Base-by-base conservation (phyloP, 768 basidiomycete species). In the Sarcodon aspratus region DNA sequence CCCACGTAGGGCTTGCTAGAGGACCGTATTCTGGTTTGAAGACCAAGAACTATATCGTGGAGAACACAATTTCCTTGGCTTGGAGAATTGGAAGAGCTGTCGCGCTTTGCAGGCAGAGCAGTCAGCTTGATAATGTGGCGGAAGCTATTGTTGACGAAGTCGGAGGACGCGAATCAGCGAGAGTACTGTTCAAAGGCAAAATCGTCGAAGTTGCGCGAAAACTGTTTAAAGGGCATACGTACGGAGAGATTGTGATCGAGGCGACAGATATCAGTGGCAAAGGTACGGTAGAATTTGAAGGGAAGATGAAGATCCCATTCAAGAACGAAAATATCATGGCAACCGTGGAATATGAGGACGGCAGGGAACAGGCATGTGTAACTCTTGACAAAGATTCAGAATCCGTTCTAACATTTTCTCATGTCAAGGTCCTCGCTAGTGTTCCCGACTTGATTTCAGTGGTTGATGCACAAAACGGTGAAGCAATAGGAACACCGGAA, bases 401-500 rank as follows among this genome's bases (percentile, higher is more conserved):
- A 44, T 57, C 53, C 9, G 52, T 56, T 11, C 48, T 51, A 44
- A 48, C 45, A 9, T 51, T 44, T 48, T 46, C 11, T 18, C 54
- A 45, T 36, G 55, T 50, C 17, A 36, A 75, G 71, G 63, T 78
- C 36, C 62, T 75, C 1, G 75, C 72, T 33, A 69, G 71, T 34
- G 82, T 85, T 9, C 82, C 82, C 4, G 82, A 84, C 58, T 67
- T 85, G 21, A 80, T 84, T 48, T 67, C 74, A 0, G 74, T 83
- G 9, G 61, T 83, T 9, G 81, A 85, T 53, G 73, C 77, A 17
- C 78, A 79, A 53, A 78, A 66, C 49, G 82, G 81, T 0, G 66
- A 71, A 4, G 75, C 79, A 32, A 63, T 85, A 7, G 80, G 82
- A 11, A 80, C 80, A 1, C 82, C 72, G 18, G 74, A 82, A 46